Evolutionary conservation across 805 yeast genomes (phyloP), one percentile per base, ranked within the genome.

Genomic region (Lachancea nothofagi): DNA sequence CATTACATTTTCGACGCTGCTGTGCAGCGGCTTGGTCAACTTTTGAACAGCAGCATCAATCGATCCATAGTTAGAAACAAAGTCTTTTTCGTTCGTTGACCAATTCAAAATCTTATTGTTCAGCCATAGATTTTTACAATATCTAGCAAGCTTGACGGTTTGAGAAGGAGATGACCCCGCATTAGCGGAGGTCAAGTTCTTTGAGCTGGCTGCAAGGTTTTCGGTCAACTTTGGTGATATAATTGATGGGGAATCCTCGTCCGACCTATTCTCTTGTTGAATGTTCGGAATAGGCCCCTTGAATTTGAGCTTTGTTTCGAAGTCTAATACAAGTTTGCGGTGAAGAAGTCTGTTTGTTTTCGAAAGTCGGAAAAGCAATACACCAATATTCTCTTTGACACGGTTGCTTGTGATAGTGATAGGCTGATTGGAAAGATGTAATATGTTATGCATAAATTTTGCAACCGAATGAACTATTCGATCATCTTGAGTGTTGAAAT

Each of bases 61-160:
- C 0, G 60, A 44, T 0, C 51, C 23, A 44, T 57, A 59, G 19
- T 50, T 56, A 8, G 54, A 35, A 9, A 67, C 38, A 38, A 66
- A 66, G 17, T 55, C 57, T 2, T 54, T 26, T 20, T 51, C 49
- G 21, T 54, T 53, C 0, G 62, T 48, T 12, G 51, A 51, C 70
- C 70, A 68, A n/a, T 58, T 55, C 24, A 53, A 44, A 2, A 68
- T 54, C 12, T 61, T 59, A 25, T 55, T 54, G 40, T 65, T 65
- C 17, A 67, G 49, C 72, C 72, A 67, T 3, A 67, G 50, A 28
- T 61, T 61, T 38, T 61, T 61, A 35, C 57, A 61, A 39, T 55
- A 61, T 10, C 64, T 54, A 28, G 54, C 39, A 26, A 61, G 43
- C 36, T 57, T 59, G 39, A 56, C 40, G 35, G 58, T 59, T 33